Evolutionary conservation across 441 rosid species (phyloP).

Genomic region (Corymbia calophylla): DNA sequence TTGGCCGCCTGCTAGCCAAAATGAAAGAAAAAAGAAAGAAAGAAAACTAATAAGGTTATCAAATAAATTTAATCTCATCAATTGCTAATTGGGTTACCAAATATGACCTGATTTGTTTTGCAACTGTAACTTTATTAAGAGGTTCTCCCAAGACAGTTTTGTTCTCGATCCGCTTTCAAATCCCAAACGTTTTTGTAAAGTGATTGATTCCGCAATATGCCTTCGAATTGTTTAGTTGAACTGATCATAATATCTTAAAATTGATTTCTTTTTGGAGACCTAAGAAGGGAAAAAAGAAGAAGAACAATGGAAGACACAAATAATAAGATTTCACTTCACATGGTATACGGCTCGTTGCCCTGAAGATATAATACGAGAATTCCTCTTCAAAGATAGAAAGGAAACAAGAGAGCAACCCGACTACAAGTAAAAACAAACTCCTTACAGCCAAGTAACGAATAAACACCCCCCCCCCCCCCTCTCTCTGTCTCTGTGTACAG

Average conservation of each 20-base stretch:
- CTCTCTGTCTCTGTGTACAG: neutral
- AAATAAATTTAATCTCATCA: neutral
- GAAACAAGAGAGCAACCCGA: neutral
- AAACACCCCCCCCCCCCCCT: no score
- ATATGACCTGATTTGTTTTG: neutral
- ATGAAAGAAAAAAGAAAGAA: neutral
- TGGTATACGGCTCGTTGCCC: neutral
- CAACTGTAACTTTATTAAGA: neutral
- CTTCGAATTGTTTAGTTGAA: neutral
- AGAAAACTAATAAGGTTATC: neutral
- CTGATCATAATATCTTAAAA: neutral
- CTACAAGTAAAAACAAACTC: neutral
- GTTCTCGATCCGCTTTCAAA: neutral
- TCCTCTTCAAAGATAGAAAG: neutral
- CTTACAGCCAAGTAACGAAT: no score
- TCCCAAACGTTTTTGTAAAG: neutral
- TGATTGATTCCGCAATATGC: neutral
- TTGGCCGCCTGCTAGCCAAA: accelerated
- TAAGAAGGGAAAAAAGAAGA: neutral
- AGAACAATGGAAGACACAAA: neutral
- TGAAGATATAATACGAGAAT: neutral
- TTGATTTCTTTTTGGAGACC: neutral
- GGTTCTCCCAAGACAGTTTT: neutral
- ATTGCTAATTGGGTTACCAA: neutral
- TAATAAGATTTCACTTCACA: neutral